A percentile compares a stretch with the other conserved stretches of the same genome.
These are phyloP conservation scores for Cladobotryum protrusum DNA, from an alignment of 2,329 filamentous ascomycete genomes.

Conservation along the genomic window DNA sequence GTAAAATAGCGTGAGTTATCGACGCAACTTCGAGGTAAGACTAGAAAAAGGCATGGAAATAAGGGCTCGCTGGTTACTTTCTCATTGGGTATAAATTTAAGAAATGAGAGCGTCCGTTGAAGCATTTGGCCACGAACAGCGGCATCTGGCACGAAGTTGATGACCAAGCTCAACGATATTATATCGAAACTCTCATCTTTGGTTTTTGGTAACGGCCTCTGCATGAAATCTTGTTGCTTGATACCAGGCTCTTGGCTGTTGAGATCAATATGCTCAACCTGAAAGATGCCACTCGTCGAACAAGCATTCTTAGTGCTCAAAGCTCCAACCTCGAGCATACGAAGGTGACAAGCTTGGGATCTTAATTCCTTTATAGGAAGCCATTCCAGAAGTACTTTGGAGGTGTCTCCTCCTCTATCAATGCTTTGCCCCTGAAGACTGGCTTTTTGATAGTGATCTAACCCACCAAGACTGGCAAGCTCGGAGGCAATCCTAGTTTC, in stretches of 20 bases:
- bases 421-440: slow-evolving; percentile 62
- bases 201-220: slow-evolving; percentile 63
- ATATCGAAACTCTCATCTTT: slow-evolving; percentile 71
- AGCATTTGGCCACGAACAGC: slow-evolving; percentile 78
- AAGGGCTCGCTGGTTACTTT: slow-evolving; percentile 20
- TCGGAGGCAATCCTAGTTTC: slow-evolving; percentile 45
- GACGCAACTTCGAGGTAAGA: slow-evolving; percentile 82
- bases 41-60: slow-evolving; percentile 75
- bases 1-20: slow-evolving; percentile 87
- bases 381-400: slow-evolving; percentile 58
- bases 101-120: slow-evolving; percentile 63
- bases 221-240: slow-evolving; percentile 88
- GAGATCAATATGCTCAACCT: slow-evolving; percentile 80
- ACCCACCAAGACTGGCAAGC: slow-evolving; percentile 52
- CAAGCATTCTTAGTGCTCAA: slow-evolving; percentile 81
- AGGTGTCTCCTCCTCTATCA: slow-evolving; percentile 63
- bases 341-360: slow-evolving; percentile 32
- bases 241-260: slow-evolving; percentile 81
- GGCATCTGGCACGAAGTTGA: slow-evolving; percentile 88
- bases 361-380: slow-evolving; percentile 32
- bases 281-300: slow-evolving; percentile 63
- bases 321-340: slow-evolving; percentile 83
- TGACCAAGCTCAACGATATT: slow-evolving; percentile 82
- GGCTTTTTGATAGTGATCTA: slow-evolving; percentile 59
- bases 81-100: slow-evolving; percentile 34